phyloP scores from a whole-genome alignment of 805 yeast species.

The Ogataea methanolica region DNA sequence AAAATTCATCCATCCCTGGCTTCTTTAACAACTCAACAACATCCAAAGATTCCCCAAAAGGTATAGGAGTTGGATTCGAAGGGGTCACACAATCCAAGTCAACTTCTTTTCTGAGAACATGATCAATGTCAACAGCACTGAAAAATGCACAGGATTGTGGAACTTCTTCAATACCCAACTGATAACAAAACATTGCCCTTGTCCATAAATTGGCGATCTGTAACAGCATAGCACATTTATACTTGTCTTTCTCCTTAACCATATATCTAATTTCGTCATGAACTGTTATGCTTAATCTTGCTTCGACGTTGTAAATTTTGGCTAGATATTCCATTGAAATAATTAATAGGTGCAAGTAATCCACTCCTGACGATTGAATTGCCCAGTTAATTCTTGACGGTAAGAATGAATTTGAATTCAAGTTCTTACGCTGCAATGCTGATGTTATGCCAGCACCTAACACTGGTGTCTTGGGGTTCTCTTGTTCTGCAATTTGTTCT shows the following conservation, averaged over 20 bases:
- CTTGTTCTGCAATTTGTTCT: conserved; percentile 81
- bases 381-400: conserved; percentile 97
- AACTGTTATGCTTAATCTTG: conserved; percentile 79
- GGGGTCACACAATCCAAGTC: conserved; percentile 88
- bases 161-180: conserved; percentile 78
- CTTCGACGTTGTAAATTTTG: conserved; percentile 59
- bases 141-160: conserved; percentile 97
- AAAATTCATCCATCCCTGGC: conserved; percentile 27
- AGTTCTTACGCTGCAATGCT: conserved; percentile 64
- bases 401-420: conserved; percentile 61
- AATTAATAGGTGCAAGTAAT: conserved; percentile 80
- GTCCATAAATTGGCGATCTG: conserved; percentile 96
- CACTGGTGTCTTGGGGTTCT: conserved; percentile 82
- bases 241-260: conserved; percentile 67
- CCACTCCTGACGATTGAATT: conserved; percentile 97
- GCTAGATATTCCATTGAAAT: conserved; percentile 83
- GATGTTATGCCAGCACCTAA: conserved; percentile 90
- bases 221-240: conserved; percentile 72
- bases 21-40: conserved; percentile 48
- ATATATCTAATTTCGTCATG: conserved; percentile 92
- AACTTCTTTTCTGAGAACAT: conserved; percentile 88
- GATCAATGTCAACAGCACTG: conserved; percentile 88
- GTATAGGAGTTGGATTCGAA: conserved; percentile 64
- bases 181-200: conserved; percentile 90
- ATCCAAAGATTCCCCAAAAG: conserved; percentile 74